phyloP scores from a whole-genome alignment of 2,329 filamentous ascomycete genomes.

The Xylariaceae sp. region DNA sequence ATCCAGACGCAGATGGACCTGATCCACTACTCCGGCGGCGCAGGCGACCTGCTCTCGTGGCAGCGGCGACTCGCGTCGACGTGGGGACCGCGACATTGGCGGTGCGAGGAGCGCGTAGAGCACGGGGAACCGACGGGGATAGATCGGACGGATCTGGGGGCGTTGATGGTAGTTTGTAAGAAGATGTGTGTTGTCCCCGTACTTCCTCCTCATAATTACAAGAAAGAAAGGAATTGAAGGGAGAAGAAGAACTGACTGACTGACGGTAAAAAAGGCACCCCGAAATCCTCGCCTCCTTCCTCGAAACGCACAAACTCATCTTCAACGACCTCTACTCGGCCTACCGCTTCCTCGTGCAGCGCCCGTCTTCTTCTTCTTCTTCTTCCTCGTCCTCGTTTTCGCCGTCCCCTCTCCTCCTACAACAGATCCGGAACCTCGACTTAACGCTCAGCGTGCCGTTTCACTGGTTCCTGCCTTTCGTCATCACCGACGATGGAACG shows the following conservation, averaged over 20 bases:
- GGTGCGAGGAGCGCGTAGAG: slow-evolving; percentile 29
- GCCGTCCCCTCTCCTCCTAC: slow-evolving; percentile 17
- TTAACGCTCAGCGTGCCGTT: slow-evolving; percentile 27
- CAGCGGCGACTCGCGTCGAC: slow-evolving; percentile 28
- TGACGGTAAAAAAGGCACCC: slow-evolving; percentile 27
- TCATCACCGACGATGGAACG: slow-evolving; percentile 2
- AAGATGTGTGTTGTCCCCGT: slow-evolving; percentile 26
- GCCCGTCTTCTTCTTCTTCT: slow-evolving; percentile 16
- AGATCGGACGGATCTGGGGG: slow-evolving; percentile 25
- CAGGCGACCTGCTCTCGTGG: slow-evolving; percentile 27
- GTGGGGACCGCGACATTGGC: slow-evolving; percentile 33
- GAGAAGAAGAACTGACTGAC: background rate
- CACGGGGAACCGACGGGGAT: slow-evolving; percentile 22
- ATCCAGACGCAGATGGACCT: slow-evolving; percentile 31
- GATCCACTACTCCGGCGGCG: slow-evolving; percentile 14
- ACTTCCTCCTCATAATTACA: background rate
- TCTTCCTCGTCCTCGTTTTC: too few relatives aligned
- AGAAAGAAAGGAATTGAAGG: too few relatives aligned
- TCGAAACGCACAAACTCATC: slow-evolving; percentile 30
- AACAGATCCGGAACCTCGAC: slow-evolving; percentile 28
- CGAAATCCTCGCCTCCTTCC: slow-evolving; percentile 30
- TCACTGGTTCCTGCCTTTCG: slow-evolving; percentile 26
- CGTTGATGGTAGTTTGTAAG: slow-evolving; percentile 31
- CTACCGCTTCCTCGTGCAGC: slow-evolving; percentile 27
- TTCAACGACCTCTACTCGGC: slow-evolving; percentile 30